phyloP scores from a whole-genome alignment of 345 rosid genomes.

The Ricinus communis region DNA sequence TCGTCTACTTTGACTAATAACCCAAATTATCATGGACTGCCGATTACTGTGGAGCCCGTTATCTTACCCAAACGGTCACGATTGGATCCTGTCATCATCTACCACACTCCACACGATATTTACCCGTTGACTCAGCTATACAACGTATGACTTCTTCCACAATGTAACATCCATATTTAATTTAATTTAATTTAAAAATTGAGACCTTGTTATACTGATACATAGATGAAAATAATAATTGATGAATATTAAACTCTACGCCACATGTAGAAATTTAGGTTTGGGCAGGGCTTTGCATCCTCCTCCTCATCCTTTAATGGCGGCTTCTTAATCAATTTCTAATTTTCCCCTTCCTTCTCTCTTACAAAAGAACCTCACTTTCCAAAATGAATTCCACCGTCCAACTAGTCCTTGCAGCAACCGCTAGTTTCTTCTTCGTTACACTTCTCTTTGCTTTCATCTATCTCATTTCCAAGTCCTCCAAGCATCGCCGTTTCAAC shows the following conservation, averaged over 20 bases:
- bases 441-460: slow-evolving; percentile 28
- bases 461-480: slow-evolving; percentile 27
- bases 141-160: too few relatives aligned
- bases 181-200: too few relatives aligned
- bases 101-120: slow-evolving; percentile 13
- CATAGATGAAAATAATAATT: too few relatives aligned
- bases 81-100: slow-evolving; percentile 1
- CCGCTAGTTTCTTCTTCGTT: slow-evolving; percentile 29
- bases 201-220: too few relatives aligned
- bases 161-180: too few relatives aligned
- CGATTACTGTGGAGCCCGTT: too few relatives aligned
- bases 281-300: too few relatives aligned
- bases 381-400: slow-evolving; percentile 13
- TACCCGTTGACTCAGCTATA: slow-evolving; percentile 38
- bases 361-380: not conserved
- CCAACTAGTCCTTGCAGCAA: slow-evolving; percentile 29
- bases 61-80: not conserved
- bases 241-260: too few relatives aligned
- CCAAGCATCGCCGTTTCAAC: not conserved
- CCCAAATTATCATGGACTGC: too few relatives aligned
- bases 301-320: slow-evolving; percentile 18
- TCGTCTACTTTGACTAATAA: too few relatives aligned
- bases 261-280: too few relatives aligned
- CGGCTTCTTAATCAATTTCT: slow-evolving; percentile 9
- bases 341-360: not conserved